Base-by-base conservation (phyloP, 495 filamentous ascomycete species). In the Sordaria brevicollis region DNA sequence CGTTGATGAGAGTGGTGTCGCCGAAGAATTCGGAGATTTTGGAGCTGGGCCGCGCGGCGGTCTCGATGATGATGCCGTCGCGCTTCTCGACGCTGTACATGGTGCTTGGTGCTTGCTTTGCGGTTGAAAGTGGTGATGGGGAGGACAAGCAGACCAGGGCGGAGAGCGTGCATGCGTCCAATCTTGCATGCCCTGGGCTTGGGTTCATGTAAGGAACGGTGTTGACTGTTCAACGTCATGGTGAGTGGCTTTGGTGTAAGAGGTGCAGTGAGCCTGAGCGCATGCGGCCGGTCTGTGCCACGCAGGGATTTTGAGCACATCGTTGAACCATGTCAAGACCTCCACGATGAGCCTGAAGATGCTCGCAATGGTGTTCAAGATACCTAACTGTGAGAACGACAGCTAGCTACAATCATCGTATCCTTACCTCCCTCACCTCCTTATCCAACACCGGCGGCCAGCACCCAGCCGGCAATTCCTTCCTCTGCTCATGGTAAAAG, bases 11-110 rank as follows among this genome's bases (percentile, higher is more conserved):
- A 5, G 74, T 70, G 35, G 74, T 70, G 35, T 74, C 65, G 21
- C 74, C 74, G 54, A 76, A 76, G 71, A 76, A 76, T 17, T 76
- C 72, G 69, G 70, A 69, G 35, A 76, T 74, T 34, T 76, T 76
- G 71, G 69, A 68, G 69, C 74, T 76, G 69, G 70, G 73, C 25
- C 67, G 35, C 31, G 37, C 41, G 15, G 71, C 36, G 10, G 69
- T 68, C 9, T 68, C 36, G 62, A 75, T 15, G 49, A 71, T 71
- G 54, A 72, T 19, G 4, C 37, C 72, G 35, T 73, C 62, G 1
- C 65, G 72, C 34, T 57, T 57, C 31, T 57, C 25, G 4, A 31
- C 25, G 49, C 49, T 57, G 49, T 57, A 57, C 49, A 57, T 57
- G 49, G 31, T 57, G 49, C 43, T 29, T 2, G 7, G 8, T 7